phyloP scores from a whole-genome alignment of 1,284 basidiomycete species.

The Fomitiporia mediterranea region DNA sequence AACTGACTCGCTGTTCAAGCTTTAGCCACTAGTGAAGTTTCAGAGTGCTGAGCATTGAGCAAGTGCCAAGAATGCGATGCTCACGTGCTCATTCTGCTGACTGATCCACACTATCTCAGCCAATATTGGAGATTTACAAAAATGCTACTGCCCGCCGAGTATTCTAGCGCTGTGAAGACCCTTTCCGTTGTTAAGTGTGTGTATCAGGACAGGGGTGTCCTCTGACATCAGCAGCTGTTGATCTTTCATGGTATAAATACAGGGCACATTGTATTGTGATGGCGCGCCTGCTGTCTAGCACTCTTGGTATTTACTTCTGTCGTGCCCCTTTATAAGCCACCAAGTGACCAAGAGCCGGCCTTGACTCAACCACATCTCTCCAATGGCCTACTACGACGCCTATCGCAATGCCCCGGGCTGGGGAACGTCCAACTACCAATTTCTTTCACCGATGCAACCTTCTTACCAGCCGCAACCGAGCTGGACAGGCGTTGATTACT shows the following conservation, averaged over 20 bases:
- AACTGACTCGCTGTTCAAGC: too few relatives aligned
- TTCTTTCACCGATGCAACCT: conserved; percentile 48
- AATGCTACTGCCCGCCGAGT: not conserved
- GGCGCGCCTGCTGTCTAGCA: not conserved
- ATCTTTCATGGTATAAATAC: not conserved
- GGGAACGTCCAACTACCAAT: conserved; percentile 53
- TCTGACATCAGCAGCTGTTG: not conserved
- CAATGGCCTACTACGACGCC: conserved; percentile 34
- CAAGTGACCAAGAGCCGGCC: conserved; percentile 15
- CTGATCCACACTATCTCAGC: not conserved
- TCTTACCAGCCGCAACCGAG: conserved; percentile 54
- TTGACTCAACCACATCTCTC: conserved; percentile 5
- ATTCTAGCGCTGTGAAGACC: not conserved
- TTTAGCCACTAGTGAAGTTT: too few relatives aligned
- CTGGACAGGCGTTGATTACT: conserved; percentile 59
- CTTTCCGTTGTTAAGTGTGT: not conserved
- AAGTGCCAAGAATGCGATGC: too few relatives aligned
- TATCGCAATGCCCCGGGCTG: conserved; percentile 44
- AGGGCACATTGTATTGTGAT: conserved; percentile 5
- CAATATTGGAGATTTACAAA: too few relatives aligned
- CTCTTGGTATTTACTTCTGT: not conserved
- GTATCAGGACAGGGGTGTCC: not conserved
- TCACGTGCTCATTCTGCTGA: not conserved
- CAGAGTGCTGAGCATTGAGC: too few relatives aligned
- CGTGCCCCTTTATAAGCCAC: conserved; percentile 7